These are phyloP conservation scores for Xenoacremonium recifei DNA, from an alignment of 2,329 filamentous ascomycete species.

Conservation along the genomic window DNA sequence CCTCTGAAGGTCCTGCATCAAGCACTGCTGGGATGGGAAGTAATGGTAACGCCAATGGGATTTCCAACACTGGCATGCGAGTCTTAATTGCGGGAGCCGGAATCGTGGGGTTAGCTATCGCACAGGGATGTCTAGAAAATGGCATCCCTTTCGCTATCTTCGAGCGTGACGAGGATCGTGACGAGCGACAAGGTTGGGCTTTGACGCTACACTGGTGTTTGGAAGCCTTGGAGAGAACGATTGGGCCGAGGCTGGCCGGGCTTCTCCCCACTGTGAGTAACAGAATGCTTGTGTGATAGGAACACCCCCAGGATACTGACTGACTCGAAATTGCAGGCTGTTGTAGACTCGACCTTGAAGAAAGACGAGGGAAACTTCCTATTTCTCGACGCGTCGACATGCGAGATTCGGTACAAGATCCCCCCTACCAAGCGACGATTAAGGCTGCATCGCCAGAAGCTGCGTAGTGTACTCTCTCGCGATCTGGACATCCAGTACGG, in stretches of 20 bases:
- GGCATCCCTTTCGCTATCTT: slow-evolving; percentile 30
- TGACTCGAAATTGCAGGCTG: too few species aligned
- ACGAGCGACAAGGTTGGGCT: slow-evolving; percentile 52
- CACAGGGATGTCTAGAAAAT: too few species aligned
- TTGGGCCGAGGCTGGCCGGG: slow-evolving; percentile 25
- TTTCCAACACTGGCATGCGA: too few species aligned
- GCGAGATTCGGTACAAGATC: slow-evolving; percentile 37
- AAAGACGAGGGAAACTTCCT: slow-evolving; percentile 38
- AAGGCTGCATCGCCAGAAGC: slow-evolving; percentile 34
- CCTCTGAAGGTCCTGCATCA: too few species aligned
- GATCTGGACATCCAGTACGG: slow-evolving; percentile 28
- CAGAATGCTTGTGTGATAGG: too few species aligned
- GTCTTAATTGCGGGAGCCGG: too few species aligned
- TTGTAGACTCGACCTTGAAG: too few species aligned
- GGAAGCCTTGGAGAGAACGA: slow-evolving; percentile 22
- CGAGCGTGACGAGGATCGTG: slow-evolving; percentile 28
- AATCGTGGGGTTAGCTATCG: too few species aligned
- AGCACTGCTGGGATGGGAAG: too few species aligned
- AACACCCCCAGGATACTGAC: too few species aligned
- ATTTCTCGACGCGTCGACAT: slow-evolving; percentile 39
- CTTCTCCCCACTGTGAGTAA: slow-evolving; percentile 36
- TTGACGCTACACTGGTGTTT: slow-evolving; percentile 60
- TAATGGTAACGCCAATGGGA: too few species aligned
- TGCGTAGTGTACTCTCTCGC: slow-evolving; percentile 29
- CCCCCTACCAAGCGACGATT: slow-evolving; percentile 35